A percentile compares a stretch with the other conserved stretches of the same genome.
Conservation (phyloP, 768 basidiomycete genomes). For the Mycena vulgaris region DNA sequence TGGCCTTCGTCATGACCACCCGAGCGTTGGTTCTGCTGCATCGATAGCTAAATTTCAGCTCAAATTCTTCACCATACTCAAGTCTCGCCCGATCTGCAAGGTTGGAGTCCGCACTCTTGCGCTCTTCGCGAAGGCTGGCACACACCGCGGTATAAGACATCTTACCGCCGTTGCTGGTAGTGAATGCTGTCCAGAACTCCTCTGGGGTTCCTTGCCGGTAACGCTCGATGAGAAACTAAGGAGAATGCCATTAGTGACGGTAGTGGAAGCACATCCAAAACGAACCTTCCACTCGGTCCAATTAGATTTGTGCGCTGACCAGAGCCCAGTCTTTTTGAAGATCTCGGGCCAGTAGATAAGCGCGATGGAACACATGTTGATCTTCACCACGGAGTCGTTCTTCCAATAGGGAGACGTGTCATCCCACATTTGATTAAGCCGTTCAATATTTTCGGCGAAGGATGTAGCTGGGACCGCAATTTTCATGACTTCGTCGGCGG, state of each 20-base stretch:
- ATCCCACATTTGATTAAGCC: slow-evolving; percentile 47
- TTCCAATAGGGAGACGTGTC: slow-evolving; percentile 41
- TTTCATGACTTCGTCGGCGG: neutral
- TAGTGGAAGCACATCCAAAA: neutral
- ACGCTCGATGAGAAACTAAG: slow-evolving; percentile 35
- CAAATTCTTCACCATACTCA: slow-evolving; percentile 37
- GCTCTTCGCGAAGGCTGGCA: slow-evolving; percentile 17
- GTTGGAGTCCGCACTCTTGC: slow-evolving; percentile 17
- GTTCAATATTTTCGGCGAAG: slow-evolving; percentile 39
- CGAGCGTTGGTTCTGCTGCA: slow-evolving; percentile 9
- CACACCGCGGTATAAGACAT: slow-evolving; percentile 38
- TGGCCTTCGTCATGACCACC: slow-evolving; percentile 31
- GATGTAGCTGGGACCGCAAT: slow-evolving; percentile 31
- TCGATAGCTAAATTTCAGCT: slow-evolving; percentile 36
- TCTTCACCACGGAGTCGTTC: slow-evolving; percentile 34
- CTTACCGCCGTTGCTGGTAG: slow-evolving; percentile 10
- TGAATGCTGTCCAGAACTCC: slow-evolving; percentile 40
- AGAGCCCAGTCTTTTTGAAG: slow-evolving; percentile 22
- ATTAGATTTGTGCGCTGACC: slow-evolving; percentile 21
- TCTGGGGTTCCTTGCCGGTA: slow-evolving; percentile 29
- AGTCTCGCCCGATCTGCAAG: slow-evolving; percentile 24
- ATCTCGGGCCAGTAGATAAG: slow-evolving; percentile 24
- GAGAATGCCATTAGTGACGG: neutral
- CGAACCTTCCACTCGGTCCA: slow-evolving; percentile 35
- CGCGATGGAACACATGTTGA: slow-evolving; percentile 30